Conservation (phyloP, 2,329 filamentous ascomycete genomes). For the Calonectria ilicicola region DNA sequence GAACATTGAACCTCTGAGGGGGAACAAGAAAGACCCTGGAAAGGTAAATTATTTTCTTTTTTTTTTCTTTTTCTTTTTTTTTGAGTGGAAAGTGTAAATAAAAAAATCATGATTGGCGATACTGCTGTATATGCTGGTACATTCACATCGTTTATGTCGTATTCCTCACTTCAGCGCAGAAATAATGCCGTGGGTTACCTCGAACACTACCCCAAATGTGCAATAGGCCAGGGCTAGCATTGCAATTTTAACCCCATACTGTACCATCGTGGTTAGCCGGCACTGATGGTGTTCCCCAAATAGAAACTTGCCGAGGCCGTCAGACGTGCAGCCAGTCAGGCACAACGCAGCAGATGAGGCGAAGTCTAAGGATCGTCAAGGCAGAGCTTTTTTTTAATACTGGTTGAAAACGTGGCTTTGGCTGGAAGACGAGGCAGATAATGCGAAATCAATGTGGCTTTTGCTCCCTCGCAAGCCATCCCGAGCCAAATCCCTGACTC, state of each 20-base stretch:
- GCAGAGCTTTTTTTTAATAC: neutral
- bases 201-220: neutral
- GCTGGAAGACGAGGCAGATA: neutral
- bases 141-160: neutral
- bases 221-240: neutral
- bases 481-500: neutral
- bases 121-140: neutral
- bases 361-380: slow-evolving; percentile 34
- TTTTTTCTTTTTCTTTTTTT: no score
- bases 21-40: no score
- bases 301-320: slow-evolving; percentile 32
- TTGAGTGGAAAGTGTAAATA: neutral
- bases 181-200: neutral
- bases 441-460: slow-evolving; percentile 33
- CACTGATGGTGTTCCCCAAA: slow-evolving; percentile 31
- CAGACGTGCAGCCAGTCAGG: slow-evolving; percentile 19
- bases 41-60: no score
- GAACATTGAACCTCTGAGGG: neutral
- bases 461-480: slow-evolving; percentile 30
- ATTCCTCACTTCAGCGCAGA: neutral
- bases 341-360: slow-evolving; percentile 25
- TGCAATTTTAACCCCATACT: slow-evolving; percentile 3
- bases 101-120: neutral
- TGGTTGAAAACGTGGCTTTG: slow-evolving; percentile 17
- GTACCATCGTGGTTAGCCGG: neutral